These are phyloP conservation scores for Tuber microsphaerosporum DNA, from an alignment of 495 filamentous ascomycete species.

Conservation along the genomic window DNA sequence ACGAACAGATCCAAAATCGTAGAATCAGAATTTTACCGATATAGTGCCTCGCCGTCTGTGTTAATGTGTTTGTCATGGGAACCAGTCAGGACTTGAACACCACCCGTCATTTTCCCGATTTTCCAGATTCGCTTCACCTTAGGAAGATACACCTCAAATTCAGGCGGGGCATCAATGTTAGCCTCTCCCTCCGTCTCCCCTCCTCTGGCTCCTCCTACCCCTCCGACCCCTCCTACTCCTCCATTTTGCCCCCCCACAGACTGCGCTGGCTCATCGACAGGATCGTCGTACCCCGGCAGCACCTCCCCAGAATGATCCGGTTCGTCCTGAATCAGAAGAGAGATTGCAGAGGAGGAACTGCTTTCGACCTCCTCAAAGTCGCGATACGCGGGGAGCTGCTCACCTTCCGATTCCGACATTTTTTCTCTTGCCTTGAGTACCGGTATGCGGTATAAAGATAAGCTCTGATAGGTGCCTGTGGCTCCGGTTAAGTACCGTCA, in stretches of 20 bases:
- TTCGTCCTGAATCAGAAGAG: background rate
- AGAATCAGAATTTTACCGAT: slow-evolving; percentile 22
- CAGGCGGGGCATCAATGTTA: slow-evolving; percentile 10
- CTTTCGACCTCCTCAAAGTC: background rate
- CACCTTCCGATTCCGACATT: background rate
- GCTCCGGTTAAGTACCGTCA: background rate
- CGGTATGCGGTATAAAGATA: background rate
- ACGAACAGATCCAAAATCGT: background rate
- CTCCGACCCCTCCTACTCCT: background rate
- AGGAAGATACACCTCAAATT: slow-evolving; percentile 23
- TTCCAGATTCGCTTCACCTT: slow-evolving; percentile 14
- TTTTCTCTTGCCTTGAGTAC: background rate
- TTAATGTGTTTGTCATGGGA: slow-evolving; percentile 41
- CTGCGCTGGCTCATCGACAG: background rate
- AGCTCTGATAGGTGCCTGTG: background rate
- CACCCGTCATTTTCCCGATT: background rate
- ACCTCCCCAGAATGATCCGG: background rate
- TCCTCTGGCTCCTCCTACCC: background rate
- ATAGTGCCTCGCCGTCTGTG: slow-evolving; percentile 37
- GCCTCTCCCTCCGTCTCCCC: background rate
- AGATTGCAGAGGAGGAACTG: background rate
- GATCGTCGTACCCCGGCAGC: background rate
- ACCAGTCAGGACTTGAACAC: slow-evolving; percentile 10
- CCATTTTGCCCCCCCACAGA: background rate
- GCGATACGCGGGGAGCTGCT: background rate